Evolutionary conservation across 2,329 filamentous ascomycete species (phyloP), one percentile per base, ranked within the genome.

Genomic region (Xylariomycetidae sp.): DNA sequence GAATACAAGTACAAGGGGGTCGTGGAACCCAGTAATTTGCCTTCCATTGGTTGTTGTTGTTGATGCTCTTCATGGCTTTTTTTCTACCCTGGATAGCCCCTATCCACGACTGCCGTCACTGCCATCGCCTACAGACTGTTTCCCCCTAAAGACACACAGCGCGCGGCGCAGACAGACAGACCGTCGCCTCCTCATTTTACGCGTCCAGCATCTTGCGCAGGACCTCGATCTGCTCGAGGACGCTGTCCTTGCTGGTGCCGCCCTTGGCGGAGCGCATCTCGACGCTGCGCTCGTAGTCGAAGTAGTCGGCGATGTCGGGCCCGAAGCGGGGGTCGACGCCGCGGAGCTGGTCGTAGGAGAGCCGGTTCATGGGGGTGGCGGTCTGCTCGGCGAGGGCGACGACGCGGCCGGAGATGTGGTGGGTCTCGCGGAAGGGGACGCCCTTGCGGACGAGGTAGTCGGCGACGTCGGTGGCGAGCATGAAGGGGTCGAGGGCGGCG

Each of bases 221-320:
- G 6, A 66, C 70, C 49, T 71, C 61, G 44, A 84, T 71, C 63
- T 85, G 79, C 61, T 81, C 70, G 43, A 74, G 49, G 6, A 84
- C 80, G 16, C 74, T 72, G 10, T 71, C 72, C 62, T 74, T 79
- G 64, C 84, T 88, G 16, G 85, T 92, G 18, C 40, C 40, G 9
- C 87, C 88, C 46, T 78, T 79, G 3, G 85, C 80, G 25, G 77
- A 74, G 52, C 82, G 77, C 66, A 82, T 72, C 70, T 95, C 87
- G 6, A 94, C 85, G 39, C 81, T 85, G 43, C 75, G 75, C 62
- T 93, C 81, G 52, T 92, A 94, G 61, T 93, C 74, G 54, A 95
- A 84, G 51, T 74, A 79, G 50, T 83, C 76, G 15, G 76, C 76
- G 10, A 84, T 65, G 48, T 84, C 78, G 2, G 75, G 78, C 10